Percentiles rank a stretch among this genome's conserved stretches.
Evolutionary conservation across 2,329 filamentous ascomycete species (phyloP).

Genomic region (Colletotrichum simmondsii): DNA sequence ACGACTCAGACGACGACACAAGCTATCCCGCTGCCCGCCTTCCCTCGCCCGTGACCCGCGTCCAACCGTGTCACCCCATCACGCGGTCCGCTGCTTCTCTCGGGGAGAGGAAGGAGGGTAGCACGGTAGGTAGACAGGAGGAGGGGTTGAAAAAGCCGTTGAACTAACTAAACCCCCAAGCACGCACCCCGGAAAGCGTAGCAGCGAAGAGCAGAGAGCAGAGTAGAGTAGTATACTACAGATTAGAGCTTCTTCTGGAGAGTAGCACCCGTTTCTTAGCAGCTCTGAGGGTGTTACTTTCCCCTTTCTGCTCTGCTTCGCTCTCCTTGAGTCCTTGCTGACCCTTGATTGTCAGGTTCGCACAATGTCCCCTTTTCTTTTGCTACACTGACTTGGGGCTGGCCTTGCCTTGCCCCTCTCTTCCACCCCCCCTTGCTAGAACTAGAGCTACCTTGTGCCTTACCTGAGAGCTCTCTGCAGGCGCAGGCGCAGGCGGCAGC

Average conservation of each 20-base stretch:
- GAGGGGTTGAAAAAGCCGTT: not conserved
- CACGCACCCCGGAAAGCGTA: not conserved
- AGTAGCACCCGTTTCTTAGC: not conserved
- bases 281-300: not conserved
- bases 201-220: not conserved
- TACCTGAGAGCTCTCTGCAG: not conserved
- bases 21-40: not conserved
- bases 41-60: not conserved
- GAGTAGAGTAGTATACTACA: not conserved
- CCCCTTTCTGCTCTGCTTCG: not conserved
- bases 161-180: not conserved
- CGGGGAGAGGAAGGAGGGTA: not conserved
- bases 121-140: not conserved
- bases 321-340: not conserved
- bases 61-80: not conserved
- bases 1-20: not conserved
- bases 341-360: not conserved
- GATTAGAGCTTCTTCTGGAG: not conserved
- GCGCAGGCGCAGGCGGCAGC: too few species aligned
- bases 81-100: not conserved
- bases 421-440: not conserved
- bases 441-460: not conserved
- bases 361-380: not conserved
- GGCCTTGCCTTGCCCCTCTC: not conserved
- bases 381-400: not conserved